phyloP scores from a whole-genome alignment of 768 basidiomycete genomes.

The Ramaria sp. region DNA sequence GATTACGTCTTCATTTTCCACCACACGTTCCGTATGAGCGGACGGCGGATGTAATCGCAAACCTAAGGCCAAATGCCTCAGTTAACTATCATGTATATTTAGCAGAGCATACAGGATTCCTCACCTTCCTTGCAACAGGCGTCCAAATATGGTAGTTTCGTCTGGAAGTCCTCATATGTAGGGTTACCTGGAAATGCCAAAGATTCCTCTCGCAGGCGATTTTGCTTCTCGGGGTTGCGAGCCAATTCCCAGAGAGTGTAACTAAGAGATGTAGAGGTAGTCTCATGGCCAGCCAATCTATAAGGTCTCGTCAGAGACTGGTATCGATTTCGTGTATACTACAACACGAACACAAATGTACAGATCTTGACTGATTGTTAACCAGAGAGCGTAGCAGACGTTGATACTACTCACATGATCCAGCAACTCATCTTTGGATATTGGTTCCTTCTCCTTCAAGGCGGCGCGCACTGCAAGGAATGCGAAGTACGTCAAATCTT shows the following conservation, averaged over 20 bases:
- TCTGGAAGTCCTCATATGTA: constrained; percentile 26
- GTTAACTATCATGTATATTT: background rate
- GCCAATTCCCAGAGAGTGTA: constrained; percentile 32
- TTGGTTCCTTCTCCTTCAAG: constrained; percentile 13
- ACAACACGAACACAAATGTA: constrained; percentile 23
- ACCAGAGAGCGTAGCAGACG: background rate
- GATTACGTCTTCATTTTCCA: constrained; percentile 30
- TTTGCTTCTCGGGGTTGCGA: constrained; percentile 26
- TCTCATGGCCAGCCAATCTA: constrained; percentile 34
- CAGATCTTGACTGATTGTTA: constrained; percentile 16
- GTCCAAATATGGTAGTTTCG: constrained; percentile 28
- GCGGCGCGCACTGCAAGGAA: background rate
- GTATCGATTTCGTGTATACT: too few species aligned
- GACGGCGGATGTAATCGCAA: constrained; percentile 32
- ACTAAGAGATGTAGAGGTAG: constrained; percentile 25
- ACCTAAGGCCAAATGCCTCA: constrained; percentile 12
- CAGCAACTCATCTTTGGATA: constrained; percentile 15
- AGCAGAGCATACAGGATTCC: background rate
- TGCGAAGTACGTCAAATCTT: background rate
- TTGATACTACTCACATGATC: constrained; percentile 8
- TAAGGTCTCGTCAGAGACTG: constrained; percentile 12
- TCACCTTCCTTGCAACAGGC: constrained; percentile 31
- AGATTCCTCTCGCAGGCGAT: constrained; percentile 30
- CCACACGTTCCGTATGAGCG: constrained; percentile 30
- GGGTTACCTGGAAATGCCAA: constrained; percentile 20